Evolutionary conservation across 1,139 yeast genomes (phyloP).

Genomic region (Geotrichum europaeum): DNA sequence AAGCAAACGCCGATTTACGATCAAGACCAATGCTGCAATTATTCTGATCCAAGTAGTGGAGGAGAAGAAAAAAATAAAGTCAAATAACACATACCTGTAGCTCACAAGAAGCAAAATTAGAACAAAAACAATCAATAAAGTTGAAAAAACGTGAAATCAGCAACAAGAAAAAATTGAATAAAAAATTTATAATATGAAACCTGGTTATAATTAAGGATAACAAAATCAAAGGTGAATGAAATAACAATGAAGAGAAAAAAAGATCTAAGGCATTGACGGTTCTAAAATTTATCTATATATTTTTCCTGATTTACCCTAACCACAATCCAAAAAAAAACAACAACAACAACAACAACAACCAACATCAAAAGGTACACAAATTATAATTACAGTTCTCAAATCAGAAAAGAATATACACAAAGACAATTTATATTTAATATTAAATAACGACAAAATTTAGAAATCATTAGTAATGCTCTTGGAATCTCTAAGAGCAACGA

Average conservation of each 20-base stretch:
- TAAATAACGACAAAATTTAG: conserved; percentile 2
- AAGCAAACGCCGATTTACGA: background rate
- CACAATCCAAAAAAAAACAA: background rate
- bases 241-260: no score
- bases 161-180: background rate
- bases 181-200: background rate
- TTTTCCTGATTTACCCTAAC: no score
- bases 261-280: no score
- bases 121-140: background rate
- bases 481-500: conserved; percentile 42
- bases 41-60: background rate
- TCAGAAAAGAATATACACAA: background rate
- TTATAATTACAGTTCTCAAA: background rate
- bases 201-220: no score
- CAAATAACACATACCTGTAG: background rate
- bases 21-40: background rate
- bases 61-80: background rate
- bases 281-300: no score
- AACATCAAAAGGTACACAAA: background rate
- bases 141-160: background rate
- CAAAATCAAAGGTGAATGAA: no score
- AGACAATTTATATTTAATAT: background rate
- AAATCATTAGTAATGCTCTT: conserved; percentile 18
- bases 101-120: background rate
- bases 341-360: background rate